These are phyloP conservation scores for Xylariaceae sp. DNA, from an alignment of 2,329 filamentous ascomycete species.

Conservation along the genomic window DNA sequence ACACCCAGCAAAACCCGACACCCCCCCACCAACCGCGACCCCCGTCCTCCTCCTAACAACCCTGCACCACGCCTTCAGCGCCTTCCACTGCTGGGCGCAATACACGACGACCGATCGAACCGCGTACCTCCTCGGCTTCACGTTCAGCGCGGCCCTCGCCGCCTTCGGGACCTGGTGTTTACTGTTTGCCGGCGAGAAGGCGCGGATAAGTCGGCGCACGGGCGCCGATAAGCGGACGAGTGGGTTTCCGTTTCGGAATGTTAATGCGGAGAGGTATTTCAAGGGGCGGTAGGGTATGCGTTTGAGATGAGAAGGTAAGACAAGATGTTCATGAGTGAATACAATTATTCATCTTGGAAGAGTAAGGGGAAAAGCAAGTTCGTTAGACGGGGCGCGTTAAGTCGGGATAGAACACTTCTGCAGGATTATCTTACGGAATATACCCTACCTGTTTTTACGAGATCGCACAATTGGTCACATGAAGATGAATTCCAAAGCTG, in stretches of 20 bases:
- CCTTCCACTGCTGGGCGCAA: slow-evolving; percentile 64
- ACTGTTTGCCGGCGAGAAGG: slow-evolving; percentile 37
- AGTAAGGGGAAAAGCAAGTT: not conserved
- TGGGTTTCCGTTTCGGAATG: slow-evolving; percentile 37
- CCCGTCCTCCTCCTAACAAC: slow-evolving; percentile 63
- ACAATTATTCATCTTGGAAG: not conserved
- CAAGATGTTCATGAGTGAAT: not conserved
- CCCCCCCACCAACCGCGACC: slow-evolving; percentile 54
- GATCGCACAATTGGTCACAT: too few species aligned
- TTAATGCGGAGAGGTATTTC: slow-evolving; percentile 30
- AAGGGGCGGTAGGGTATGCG: slow-evolving; percentile 22
- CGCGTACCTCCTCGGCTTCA: slow-evolving; percentile 55
- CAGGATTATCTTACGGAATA: not conserved
- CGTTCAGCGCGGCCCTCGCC: slow-evolving; percentile 53
- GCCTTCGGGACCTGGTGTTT: slow-evolving; percentile 59
- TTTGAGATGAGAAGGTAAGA: not conserved
- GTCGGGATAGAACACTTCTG: not conserved
- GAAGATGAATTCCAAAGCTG: too few species aligned
- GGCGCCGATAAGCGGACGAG: slow-evolving; percentile 40
- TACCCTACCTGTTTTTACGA: not conserved
- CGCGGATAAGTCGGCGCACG: slow-evolving; percentile 35
- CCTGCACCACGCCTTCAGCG: slow-evolving; percentile 57
- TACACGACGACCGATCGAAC: slow-evolving; percentile 54
- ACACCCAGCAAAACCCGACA: slow-evolving; percentile 32
- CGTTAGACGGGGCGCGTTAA: not conserved